Base-by-base conservation (phyloP, 2,329 filamentous ascomycete genomes). In the Cladosporium austrohemisphaericum region DNA sequence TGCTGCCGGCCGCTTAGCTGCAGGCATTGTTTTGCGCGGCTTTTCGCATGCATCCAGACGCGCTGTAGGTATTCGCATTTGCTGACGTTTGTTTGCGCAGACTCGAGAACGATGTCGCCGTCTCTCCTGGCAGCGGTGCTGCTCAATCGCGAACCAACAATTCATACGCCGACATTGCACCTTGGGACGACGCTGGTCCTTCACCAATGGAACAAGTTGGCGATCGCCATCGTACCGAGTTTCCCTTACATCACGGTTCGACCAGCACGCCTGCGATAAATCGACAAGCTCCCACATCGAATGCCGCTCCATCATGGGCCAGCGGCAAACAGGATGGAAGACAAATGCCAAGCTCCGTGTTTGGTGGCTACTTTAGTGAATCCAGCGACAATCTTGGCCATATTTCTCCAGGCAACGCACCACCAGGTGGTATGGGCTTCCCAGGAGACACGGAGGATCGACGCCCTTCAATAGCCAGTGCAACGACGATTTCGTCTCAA, bases 381-480 rank as follows among this genome's bases (percentile, higher is more conserved):
- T 88, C 85, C 26, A 85, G 78, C 71, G 86, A 91, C 61, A 84
- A 83, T 62, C 63, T 85, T 11, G 61, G 68, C 13, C 88, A 88
- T 59, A 71, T 88, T 46, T 90, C 88, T 25, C 84, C 87, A 1
- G 78, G 80, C 48, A 83, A 85, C 61, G 79, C 84, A 31, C 77
- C 81, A 2, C 74, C 76, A 29, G 53, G 71, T 54, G 73, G 71
- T 52, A 71, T 73, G 68, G 68, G 65, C 41, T 76, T 72, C 52
- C 68, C 72, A 31, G 61, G 60, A 50, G 87, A 95, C 62, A 62
- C 62, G 49, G 88, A 95, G 62, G 85, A 87, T 59, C 77, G 93
- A 55, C 80, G 92, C 41, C 92, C 92, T 2, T 97, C 93, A 3
- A 79, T 89, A 43, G 90, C 90, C 31, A 96, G 91, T 68, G 83